Evolutionary conservation across 2,329 filamentous ascomycete genomes (phyloP).

Genomic region (Penicillium sp.): DNA sequence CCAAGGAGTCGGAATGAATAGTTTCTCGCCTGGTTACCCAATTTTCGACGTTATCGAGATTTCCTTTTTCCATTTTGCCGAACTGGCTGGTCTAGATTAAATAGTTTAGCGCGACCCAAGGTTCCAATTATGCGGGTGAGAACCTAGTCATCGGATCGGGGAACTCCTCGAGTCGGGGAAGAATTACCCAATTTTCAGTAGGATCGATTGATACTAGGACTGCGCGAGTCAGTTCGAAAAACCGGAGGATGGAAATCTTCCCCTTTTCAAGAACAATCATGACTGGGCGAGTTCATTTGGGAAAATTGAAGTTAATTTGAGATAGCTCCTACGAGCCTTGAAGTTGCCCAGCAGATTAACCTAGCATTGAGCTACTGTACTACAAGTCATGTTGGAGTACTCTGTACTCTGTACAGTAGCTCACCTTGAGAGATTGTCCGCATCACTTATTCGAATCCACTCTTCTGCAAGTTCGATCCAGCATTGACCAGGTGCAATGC

Average conservation of each 20-base stretch:
- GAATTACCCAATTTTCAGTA: neutral
- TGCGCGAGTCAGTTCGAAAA: neutral
- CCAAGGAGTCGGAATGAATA: neutral
- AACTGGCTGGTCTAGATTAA: neutral
- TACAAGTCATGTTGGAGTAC: neutral
- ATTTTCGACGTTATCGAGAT: neutral
- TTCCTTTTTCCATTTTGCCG: neutral
- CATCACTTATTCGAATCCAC: neutral
- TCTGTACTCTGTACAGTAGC: too few species aligned
- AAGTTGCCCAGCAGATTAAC: neutral
- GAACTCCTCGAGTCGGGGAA: neutral
- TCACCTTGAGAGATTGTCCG: neutral
- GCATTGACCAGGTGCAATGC: neutral
- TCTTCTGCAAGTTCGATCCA: neutral
- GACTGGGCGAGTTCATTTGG: neutral
- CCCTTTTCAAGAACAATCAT: neutral
- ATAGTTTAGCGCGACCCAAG: constrained; percentile 1
- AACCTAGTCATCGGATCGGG: neutral
- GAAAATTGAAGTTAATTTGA: constrained; percentile 4
- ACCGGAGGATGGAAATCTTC: neutral
- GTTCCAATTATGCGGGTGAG: neutral
- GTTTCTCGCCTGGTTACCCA: neutral
- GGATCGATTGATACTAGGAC: neutral
- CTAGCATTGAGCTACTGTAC: constrained; percentile 1
- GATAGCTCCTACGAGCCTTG: neutral